A percentile compares a stretch with the other conserved stretches of the same genome.
These are phyloP conservation scores for Fraxinus ornus DNA, from an alignment of 305 asterid genomes.

Conservation along the genomic window DNA sequence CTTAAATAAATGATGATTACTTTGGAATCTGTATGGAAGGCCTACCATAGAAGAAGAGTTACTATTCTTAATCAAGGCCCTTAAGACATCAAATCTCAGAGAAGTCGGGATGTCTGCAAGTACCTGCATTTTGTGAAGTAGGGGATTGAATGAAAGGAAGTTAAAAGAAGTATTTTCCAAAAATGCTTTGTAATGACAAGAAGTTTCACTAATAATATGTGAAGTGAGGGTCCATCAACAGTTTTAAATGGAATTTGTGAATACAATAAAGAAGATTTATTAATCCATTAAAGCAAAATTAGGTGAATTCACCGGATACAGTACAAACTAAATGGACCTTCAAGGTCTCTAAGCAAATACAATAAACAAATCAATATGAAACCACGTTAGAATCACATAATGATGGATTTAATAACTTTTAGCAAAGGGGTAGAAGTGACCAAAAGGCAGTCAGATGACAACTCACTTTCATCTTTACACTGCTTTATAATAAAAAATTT, in stretches of 20 bases:
- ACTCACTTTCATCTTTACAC: constrained; percentile 1
- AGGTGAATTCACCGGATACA: background rate
- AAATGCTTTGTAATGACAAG: background rate
- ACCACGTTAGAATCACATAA: background rate
- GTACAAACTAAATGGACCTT: background rate
- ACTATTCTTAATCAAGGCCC: constrained; percentile 62
- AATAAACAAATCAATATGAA: background rate
- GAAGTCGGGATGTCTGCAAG: constrained; percentile 69
- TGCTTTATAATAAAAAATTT: background rate
- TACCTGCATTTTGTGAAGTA: constrained; percentile 27
- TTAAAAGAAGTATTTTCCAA: background rate
- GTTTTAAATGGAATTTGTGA: background rate
- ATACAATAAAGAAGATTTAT: background rate
- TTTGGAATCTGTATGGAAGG: constrained; percentile 24
- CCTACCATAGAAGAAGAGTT: constrained; percentile 84
- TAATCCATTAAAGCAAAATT: background rate
- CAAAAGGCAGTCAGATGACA: constrained; percentile 1
- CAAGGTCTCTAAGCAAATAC: background rate
- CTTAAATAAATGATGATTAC: constrained; percentile 3
- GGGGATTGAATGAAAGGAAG: background rate
- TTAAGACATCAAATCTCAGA: constrained; percentile 63
- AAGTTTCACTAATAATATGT: background rate
- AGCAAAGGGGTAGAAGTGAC: background rate
- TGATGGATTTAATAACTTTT: background rate
- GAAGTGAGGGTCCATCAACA: background rate